These are phyloP conservation scores for Trichomonas tenax DNA, from an alignment of 208 protist genomes.

Conservation along the genomic window DNA sequence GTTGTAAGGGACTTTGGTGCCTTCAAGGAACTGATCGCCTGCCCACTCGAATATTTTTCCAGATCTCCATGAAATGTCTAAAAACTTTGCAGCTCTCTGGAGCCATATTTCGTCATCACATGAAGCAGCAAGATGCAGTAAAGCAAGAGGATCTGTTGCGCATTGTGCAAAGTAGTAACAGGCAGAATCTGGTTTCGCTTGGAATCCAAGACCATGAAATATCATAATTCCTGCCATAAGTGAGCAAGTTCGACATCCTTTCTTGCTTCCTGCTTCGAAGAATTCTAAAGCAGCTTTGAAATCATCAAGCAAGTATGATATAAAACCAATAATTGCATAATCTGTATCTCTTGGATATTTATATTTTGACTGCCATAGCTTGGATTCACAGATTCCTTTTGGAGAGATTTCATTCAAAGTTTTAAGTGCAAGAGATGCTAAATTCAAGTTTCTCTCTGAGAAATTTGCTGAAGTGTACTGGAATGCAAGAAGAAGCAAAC, in stretches of 20 bases:
- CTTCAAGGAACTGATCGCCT: background rate
- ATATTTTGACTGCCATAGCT: background rate
- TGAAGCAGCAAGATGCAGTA: background rate
- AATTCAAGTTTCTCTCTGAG: background rate
- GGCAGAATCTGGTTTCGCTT: background rate
- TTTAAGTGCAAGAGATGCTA: background rate
- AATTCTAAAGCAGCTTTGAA: background rate
- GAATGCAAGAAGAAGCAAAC: background rate
- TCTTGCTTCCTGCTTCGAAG: background rate
- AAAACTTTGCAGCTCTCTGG: background rate
- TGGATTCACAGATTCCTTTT: background rate
- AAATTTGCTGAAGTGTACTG: background rate
- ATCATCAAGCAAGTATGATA: background rate
- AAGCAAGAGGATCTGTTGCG: background rate
- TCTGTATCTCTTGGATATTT: no score
- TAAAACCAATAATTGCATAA: constrained; percentile 2
- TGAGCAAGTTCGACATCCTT: background rate
- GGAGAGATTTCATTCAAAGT: background rate
- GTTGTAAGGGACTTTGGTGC: background rate
- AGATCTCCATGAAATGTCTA: background rate
- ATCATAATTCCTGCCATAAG: background rate
- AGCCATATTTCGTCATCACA: background rate
- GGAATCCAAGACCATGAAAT: background rate
- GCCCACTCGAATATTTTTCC: background rate
- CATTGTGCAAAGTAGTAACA: background rate